These are phyloP conservation scores for Leptographium wingfieldii DNA, from an alignment of 2,329 filamentous ascomycete genomes.

Conservation along the genomic window DNA sequence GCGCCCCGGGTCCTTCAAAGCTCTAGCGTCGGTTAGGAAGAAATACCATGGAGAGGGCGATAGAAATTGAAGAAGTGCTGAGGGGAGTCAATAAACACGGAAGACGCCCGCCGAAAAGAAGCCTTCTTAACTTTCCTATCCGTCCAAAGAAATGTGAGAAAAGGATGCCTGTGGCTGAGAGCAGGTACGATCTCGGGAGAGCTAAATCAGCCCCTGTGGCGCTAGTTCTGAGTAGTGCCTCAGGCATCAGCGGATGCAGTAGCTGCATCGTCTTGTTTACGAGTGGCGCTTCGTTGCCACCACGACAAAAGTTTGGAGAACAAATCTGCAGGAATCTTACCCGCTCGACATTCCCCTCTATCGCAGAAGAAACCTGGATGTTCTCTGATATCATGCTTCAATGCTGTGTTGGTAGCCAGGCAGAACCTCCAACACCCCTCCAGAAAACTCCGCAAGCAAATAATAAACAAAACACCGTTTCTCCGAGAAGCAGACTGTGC, in stretches of 20 bases:
- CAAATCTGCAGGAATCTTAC: conserved; percentile 9
- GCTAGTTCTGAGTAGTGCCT: neutral
- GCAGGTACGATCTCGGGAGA: neutral
- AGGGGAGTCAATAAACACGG: no score
- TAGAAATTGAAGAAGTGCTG: no score
- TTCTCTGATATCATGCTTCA: neutral
- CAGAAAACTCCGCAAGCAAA: no score
- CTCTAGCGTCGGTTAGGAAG: no score
- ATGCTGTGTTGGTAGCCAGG: no score
- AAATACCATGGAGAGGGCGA: no score
- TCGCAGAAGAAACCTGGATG: neutral
- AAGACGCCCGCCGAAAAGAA: no score
- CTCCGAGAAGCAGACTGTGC: no score
- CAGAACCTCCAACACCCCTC: no score
- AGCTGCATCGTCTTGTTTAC: neutral
- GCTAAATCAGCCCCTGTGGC: neutral
- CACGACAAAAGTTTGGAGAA: conserved; percentile 19
- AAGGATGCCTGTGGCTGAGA: neutral
- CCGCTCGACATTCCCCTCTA: neutral
- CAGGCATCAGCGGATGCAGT: neutral
- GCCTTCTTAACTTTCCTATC: no score
- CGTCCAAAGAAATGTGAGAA: neutral
- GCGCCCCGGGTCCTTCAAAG: no score
- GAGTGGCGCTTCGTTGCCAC: neutral
- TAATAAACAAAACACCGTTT: no score